Base-by-base conservation (phyloP, 805 yeast species). In the Cephaloascus albidus region DNA sequence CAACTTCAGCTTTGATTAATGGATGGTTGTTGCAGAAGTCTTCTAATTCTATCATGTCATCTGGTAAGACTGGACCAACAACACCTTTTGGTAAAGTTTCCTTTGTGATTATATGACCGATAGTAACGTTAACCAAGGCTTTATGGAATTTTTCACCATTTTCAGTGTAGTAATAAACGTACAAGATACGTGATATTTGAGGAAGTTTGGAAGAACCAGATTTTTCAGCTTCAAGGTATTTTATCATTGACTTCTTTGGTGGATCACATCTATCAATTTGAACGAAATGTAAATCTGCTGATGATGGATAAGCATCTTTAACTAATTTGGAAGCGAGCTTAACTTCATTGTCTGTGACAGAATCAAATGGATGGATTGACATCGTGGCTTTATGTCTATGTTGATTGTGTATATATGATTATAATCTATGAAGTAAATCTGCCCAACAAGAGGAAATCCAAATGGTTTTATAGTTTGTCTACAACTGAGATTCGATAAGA, bases 261-360 rank as follows among this genome's bases (percentile, higher is more conserved):
- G 95, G 95, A 54, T 85, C 94, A 36, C 74, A 49, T 55, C 78
- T 71, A 54, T 82, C 89, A 43, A 79, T 61, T 55, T 76, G 84
- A 38, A 74, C 68, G 56, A 81, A 81, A 56, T 78, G 84, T 39
- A 80, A 75, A 47, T 66, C 62, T 37, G 69, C 74, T 15, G 61
- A 52, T 26, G 74, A 74, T 16, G 76, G 68, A 53, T 73, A 60
- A 39, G 72, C 53, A 53, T 75, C 81, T 61, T 79, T 80, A 59
- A 80, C 62, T 43, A 80, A 67, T 58, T 76, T 76, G 38, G 80
- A 52, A 34, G 84, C 74, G 45, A 69, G 57, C 55, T 70, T 65
- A 51, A 78, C 60, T 61, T 80, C 87, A 37, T 57, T 68, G 47
- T 78, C 84, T 36, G 71, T 65, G 47, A 72, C 72, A 18, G 78